phyloP scores from a whole-genome alignment of 2,329 filamentous ascomycete genomes.

The Epichloe sibirici region DNA sequence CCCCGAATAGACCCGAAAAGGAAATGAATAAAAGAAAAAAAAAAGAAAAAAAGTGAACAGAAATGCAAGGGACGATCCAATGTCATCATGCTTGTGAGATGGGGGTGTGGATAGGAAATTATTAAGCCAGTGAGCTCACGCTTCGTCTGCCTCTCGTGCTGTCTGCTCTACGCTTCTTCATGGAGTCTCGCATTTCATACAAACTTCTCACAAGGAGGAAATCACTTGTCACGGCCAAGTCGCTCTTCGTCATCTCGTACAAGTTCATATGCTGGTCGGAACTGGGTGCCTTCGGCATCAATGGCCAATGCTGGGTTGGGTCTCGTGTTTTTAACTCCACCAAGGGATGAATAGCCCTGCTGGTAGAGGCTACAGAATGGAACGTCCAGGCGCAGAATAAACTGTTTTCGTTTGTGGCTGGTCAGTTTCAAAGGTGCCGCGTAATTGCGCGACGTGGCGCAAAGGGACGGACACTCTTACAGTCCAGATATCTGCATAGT shows the following conservation, averaged over 20 bases:
- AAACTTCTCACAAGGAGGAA: neutral
- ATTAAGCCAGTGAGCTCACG: neutral
- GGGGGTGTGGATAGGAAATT: neutral
- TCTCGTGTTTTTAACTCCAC: constrained; percentile 76
- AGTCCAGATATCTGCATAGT: constrained; percentile 88
- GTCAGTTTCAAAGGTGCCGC: too few relatives aligned
- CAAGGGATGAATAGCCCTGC: constrained; percentile 79
- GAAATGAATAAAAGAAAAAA: neutral
- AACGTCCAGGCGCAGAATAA: constrained; percentile 66
- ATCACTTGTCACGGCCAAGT: constrained; percentile 52
- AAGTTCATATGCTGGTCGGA: constrained; percentile 65
- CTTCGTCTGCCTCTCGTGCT: neutral
- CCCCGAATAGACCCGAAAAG: neutral
- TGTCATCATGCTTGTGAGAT: too few relatives aligned
- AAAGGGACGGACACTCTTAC: constrained; percentile 29
- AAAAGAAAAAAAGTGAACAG: neutral
- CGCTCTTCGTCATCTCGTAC: constrained; percentile 66
- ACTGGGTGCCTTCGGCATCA: constrained; percentile 28
- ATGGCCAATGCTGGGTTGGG: constrained; percentile 66
- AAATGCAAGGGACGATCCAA: neutral
- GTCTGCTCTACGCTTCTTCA: too few relatives aligned
- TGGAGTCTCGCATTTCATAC: neutral
- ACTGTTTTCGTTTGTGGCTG: constrained; percentile 32
- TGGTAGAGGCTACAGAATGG: constrained; percentile 85
- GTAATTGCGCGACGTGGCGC: too few relatives aligned